Conservation (phyloP, 495 filamentous ascomycete species). For the Neurospora africana region DNA sequence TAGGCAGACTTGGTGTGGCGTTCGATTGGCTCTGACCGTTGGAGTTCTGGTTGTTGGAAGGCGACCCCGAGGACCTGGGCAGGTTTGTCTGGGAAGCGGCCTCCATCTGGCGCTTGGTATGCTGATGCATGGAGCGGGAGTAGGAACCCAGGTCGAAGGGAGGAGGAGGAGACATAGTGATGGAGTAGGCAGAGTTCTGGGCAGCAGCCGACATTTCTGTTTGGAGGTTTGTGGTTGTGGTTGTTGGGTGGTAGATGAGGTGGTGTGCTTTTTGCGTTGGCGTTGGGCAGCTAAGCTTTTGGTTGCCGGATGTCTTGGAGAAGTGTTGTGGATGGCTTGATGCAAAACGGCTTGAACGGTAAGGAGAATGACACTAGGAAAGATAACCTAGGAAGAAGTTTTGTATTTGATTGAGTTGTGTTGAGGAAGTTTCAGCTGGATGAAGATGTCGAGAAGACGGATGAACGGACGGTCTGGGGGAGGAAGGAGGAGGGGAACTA, state of each 20-base stretch:
- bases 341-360: background rate
- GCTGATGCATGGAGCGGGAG: slow-evolving; percentile 37
- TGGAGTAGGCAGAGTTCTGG: slow-evolving; percentile 17
- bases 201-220: slow-evolving; percentile 23
- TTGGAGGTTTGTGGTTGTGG: background rate
- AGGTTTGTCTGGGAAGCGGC: slow-evolving; percentile 22
- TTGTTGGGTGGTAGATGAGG: background rate
- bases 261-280: background rate
- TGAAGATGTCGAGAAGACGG: slow-evolving; percentile 1
- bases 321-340: background rate
- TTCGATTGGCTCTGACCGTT: slow-evolving; percentile 7
- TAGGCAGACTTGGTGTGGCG: slow-evolving; percentile 19
- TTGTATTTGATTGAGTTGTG: background rate
- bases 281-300: slow-evolving; percentile 1
- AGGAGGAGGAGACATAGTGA: slow-evolving; percentile 28
- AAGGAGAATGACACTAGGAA: background rate
- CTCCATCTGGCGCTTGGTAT: slow-evolving; percentile 44
- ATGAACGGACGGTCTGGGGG: slow-evolving; percentile 5
- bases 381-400: background rate
- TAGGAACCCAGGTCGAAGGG: slow-evolving; percentile 36
- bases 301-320: background rate
- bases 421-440: background rate
- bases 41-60: slow-evolving; percentile 5
- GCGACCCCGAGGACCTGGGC: background rate
- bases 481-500: slow-evolving; percentile 10